These are phyloP conservation scores for Solanum megistacrolobum DNA, from an alignment of 257 asterid species.

Conservation along the genomic window DNA sequence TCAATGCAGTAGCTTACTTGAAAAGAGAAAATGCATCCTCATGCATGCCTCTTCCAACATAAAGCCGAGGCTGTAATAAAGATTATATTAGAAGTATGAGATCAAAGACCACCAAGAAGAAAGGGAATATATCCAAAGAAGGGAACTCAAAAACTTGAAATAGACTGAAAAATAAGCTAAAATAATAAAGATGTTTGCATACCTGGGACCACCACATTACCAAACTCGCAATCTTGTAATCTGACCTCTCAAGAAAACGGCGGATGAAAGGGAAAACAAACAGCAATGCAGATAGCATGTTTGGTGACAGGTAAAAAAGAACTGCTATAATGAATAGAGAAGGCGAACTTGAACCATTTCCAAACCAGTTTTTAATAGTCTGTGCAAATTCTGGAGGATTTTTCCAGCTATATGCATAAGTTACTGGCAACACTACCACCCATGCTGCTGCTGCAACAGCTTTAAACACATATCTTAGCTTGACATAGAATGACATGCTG, in stretches of 20 bases:
- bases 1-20: constrained; percentile 35
- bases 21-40: constrained; percentile 79
- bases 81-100: background rate
- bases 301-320: constrained; percentile 78
- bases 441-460: constrained; percentile 73
- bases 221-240: constrained; percentile 69
- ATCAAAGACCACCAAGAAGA: constrained; percentile 3
- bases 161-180: background rate
- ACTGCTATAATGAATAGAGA: constrained; percentile 76
- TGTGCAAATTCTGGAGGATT: constrained; percentile 63
- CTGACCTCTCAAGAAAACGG: constrained; percentile 81
- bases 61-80: constrained; percentile 82
- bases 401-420: constrained; percentile 89
- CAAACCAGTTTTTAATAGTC: constrained; percentile 80
- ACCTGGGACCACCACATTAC: constrained; percentile 99
- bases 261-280: constrained; percentile 82
- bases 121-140: background rate
- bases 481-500: constrained; percentile 78
- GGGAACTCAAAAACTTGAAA: background rate
- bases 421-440: constrained; percentile 82
- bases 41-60: constrained; percentile 99
- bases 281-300: constrained; percentile 74
- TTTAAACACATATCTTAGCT: constrained; percentile 79
- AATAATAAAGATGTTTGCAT: constrained; percentile 4
- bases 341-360: constrained; percentile 63